Evolutionary conservation across 495 filamentous ascomycete species (phyloP).

Genomic region (Terfezia claveryi): DNA sequence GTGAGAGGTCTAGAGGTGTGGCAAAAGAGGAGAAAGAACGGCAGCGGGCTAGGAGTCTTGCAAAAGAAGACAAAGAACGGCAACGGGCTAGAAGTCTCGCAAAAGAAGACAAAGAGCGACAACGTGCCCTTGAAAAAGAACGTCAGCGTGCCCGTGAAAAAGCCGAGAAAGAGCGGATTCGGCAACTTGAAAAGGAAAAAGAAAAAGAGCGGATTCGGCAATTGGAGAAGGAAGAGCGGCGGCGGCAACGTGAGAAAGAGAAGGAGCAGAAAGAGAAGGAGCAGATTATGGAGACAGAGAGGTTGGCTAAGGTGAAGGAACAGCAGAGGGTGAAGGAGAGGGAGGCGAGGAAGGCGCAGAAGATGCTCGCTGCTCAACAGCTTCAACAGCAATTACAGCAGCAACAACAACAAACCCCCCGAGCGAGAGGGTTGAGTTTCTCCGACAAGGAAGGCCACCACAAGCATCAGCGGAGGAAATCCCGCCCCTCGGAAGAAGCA

Average conservation of each 20-base stretch:
- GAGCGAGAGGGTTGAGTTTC: no score
- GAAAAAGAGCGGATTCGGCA: not conserved
- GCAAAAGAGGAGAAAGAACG: not conserved
- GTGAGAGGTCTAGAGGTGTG: not conserved
- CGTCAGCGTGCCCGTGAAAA: not conserved
- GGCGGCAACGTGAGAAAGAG: not conserved
- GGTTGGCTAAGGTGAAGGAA: not conserved
- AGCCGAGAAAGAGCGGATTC: not conserved
- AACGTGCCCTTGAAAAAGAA: not conserved
- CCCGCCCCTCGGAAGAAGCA: no score
- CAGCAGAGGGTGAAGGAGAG: not conserved
- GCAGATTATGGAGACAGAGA: not conserved
- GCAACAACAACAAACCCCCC: not conserved
- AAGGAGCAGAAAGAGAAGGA: not conserved
- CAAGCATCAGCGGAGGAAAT: no score
- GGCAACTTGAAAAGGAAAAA: not conserved
- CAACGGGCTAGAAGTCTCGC: not conserved
- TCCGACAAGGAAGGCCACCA: no score
- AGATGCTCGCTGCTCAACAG: not conserved
- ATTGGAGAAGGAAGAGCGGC: not conserved
- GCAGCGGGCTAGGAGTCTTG: not conserved
- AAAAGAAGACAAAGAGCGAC: not conserved
- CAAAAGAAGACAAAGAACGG: not conserved
- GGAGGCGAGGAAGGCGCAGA: not conserved
- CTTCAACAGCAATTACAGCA: not conserved